phyloP scores from a whole-genome alignment of 2,329 filamentous ascomycete species.

The Neofusicoccum sp. region DNA sequence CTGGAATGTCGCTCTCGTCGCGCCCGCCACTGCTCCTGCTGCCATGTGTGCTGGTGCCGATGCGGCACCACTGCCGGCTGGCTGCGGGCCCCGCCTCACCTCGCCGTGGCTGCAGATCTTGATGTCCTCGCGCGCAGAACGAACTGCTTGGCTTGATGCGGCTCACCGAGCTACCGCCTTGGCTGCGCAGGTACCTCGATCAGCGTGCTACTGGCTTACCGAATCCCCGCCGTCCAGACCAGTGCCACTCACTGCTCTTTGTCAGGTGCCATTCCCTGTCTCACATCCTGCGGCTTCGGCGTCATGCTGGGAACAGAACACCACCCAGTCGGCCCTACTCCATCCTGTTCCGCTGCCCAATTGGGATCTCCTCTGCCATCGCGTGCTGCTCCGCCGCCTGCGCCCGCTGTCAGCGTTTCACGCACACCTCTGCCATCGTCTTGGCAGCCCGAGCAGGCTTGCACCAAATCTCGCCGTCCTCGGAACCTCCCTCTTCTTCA shows the following conservation, averaged over 20 bases:
- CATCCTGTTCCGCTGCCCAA: neutral
- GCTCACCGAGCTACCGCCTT: neutral
- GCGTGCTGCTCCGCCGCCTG: neutral
- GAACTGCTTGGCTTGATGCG: constrained; percentile 1
- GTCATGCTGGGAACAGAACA: too few species aligned
- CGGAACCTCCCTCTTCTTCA: neutral
- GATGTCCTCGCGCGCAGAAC: neutral
- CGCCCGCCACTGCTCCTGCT: too few species aligned
- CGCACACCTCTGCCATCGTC: too few species aligned
- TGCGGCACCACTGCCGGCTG: too few species aligned
- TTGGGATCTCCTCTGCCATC: neutral
- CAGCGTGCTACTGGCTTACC: neutral
- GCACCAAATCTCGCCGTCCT: too few species aligned
- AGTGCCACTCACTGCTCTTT: neutral
- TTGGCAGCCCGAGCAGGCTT: too few species aligned
- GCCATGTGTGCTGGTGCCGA: too few species aligned
- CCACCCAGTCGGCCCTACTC: neutral
- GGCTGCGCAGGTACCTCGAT: neutral
- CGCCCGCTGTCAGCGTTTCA: too few species aligned
- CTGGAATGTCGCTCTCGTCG: too few species aligned
- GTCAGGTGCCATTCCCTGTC: neutral
- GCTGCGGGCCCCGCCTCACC: too few species aligned
- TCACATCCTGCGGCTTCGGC: too few species aligned
- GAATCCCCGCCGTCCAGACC: neutral
- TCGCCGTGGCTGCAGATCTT: neutral